Evolutionary conservation across 164 flowering plant species (phyloP), one percentile per base, ranked within the genome.

Genomic region (Vitis riparia): DNA sequence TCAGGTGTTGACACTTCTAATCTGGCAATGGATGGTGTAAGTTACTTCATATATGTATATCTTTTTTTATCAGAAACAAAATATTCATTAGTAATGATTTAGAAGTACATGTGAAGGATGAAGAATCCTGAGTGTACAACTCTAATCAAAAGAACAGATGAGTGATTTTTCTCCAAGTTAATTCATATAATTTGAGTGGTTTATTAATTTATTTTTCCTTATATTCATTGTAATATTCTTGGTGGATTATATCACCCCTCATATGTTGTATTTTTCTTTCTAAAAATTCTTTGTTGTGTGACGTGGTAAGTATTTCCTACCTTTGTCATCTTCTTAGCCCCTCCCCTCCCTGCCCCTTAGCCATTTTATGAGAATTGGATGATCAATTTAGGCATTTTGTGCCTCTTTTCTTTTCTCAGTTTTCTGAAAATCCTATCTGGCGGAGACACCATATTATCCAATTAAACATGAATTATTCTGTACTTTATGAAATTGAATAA

Each of bases 1-100:
- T 95, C 99, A 27, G 97, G 88, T 51, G 99, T 95, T 73, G 98
- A 93, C 81, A 95, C 97, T 66, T 84, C 85, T 72, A 77, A 83
- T 76, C 90, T 95, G 63, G 62, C 85, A 16, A 93, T 95, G 97
- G 99, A 93, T 88, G 97, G 99, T 69, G 99, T 95, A 89, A 93
- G 98, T 83, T 73, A 51, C 60, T 37, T 58, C n/a, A 66, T 59
- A 27, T 53, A 55, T 27, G n/a, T 70, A 14, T 58, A 2, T 11
- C 8, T 1, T 56, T 70, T 11, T 44, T n/a, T 29, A 47, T 57
- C 44, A 37, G 44, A 37, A 37, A 6, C 44, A 37, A 37, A 37
- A 37, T 37, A 37, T 37, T 37, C 44, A 5, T 37, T 37, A 37
- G 5, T 37, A 37, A 37, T 37, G 44, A 37, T 37, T 37, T 37